phyloP scores from a whole-genome alignment of 2,329 filamentous ascomycete genomes.

The Thyridium curvatum region DNA sequence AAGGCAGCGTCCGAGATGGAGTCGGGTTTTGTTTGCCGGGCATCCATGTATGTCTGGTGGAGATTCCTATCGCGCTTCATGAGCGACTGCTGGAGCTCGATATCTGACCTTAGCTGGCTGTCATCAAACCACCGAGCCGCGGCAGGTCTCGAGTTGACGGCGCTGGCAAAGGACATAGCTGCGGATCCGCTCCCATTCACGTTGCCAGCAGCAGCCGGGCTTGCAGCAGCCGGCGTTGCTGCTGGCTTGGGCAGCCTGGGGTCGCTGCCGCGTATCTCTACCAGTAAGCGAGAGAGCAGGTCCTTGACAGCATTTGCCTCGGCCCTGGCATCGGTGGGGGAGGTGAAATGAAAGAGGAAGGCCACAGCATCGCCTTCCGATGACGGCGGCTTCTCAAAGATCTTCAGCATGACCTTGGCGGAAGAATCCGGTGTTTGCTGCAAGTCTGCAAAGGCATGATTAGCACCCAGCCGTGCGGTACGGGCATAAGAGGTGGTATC shows the following conservation, averaged over 20 bases:
- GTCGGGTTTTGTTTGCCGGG: conserved; percentile 75
- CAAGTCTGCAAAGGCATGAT: conserved; percentile 53
- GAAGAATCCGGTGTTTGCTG: conserved; percentile 89
- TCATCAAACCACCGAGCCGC: conserved; percentile 74
- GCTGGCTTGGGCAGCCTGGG: conserved; percentile 42
- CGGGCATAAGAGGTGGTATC: conserved; percentile 1
- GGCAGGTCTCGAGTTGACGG: conserved; percentile 49
- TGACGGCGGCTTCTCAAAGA: conserved; percentile 66
- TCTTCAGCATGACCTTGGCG: conserved; percentile 88
- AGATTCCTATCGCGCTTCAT: conserved; percentile 73
- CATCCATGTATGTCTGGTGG: conserved; percentile 81
- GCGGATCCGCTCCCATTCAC: conserved; percentile 43
- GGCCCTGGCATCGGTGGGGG: conserved; percentile 62
- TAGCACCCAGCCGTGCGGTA: too few species aligned
- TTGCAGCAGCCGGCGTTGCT: conserved; percentile 19
- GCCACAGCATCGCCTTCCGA: conserved; percentile 52
- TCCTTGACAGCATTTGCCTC: conserved; percentile 86
- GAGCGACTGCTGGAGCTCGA: conserved; percentile 79
- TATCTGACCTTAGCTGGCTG: conserved; percentile 66
- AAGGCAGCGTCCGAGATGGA: conserved; percentile 76
- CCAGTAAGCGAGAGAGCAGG: conserved; percentile 70
- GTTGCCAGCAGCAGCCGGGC: conserved; percentile 1
- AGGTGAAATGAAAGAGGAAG: conserved; percentile 88
- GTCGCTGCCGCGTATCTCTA: conserved; percentile 56
- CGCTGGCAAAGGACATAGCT: conserved; percentile 72